phyloP scores from a whole-genome alignment of 2,329 filamentous ascomycete species.

The Penicillium sp. region DNA sequence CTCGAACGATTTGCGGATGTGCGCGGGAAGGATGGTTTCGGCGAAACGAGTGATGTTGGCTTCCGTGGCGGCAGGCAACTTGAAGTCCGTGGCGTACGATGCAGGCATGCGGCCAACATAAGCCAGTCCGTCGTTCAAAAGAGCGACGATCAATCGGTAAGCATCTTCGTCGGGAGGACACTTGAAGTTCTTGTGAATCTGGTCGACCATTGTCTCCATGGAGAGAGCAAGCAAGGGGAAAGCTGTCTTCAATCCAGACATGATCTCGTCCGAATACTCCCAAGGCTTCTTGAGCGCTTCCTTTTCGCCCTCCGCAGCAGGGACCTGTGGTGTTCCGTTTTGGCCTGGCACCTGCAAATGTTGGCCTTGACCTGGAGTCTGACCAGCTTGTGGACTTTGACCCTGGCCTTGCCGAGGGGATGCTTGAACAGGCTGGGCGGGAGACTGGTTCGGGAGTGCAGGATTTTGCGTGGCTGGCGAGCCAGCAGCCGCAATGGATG shows the following conservation, averaged over 20 bases:
- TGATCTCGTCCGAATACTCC: slow-evolving; percentile 95
- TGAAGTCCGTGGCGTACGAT: slow-evolving; percentile 86
- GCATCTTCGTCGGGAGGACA: slow-evolving; percentile 98
- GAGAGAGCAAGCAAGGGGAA: slow-evolving; percentile 94
- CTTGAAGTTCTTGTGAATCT: slow-evolving; percentile 99
- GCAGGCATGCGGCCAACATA: slow-evolving; percentile 86
- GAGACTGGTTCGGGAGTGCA: slow-evolving; percentile 24
- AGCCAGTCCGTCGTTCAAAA: slow-evolving; percentile 91
- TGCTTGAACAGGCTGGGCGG: slow-evolving; percentile 22
- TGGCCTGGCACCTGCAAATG: slow-evolving; percentile 33
- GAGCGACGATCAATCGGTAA: slow-evolving; percentile 92
- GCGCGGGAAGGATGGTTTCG: slow-evolving; percentile 88
- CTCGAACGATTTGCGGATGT: slow-evolving; percentile 96
- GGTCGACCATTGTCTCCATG: slow-evolving; percentile 99
- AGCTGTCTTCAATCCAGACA: slow-evolving; percentile 92
- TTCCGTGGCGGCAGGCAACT: slow-evolving; percentile 86
- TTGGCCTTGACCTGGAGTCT: slow-evolving; percentile 25
- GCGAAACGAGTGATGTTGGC: slow-evolving; percentile 96
- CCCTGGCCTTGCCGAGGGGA: slow-evolving; percentile 22
- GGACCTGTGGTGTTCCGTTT: slow-evolving; percentile 20
- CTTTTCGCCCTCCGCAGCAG: slow-evolving; percentile 36
- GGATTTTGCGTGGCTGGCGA: slow-evolving; percentile 29
- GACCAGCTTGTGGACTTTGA: slow-evolving; percentile 22
- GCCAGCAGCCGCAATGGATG: slow-evolving; percentile 23
- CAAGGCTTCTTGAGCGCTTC: slow-evolving; percentile 74